Conservation (phyloP, 495 filamentous ascomycete genomes). For the Tirmania nivea region DNA sequence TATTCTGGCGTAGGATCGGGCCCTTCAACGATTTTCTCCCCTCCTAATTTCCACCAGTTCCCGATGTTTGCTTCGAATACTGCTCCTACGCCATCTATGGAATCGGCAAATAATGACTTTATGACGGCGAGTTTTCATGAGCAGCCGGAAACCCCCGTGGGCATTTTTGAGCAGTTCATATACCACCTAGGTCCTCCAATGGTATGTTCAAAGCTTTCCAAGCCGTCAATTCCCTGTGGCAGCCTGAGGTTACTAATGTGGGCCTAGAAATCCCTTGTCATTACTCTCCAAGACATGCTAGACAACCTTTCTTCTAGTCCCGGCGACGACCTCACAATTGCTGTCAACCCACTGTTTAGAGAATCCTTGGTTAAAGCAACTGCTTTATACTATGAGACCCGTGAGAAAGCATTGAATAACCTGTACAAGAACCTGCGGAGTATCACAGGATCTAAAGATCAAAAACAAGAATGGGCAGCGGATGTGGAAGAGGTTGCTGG, state of each 20-base stretch:
- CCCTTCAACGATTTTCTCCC: conserved; percentile 28
- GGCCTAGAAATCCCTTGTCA: conserved; percentile 57
- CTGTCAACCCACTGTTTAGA: conserved; percentile 54
- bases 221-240: background rate
- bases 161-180: conserved; percentile 80
- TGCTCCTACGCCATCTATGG: background rate
- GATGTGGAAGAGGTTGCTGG: conserved; percentile 93
- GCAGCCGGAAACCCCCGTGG: conserved; percentile 30
- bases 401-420: conserved; percentile 48
- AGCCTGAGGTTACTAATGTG: conserved; percentile 8
- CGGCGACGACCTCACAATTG: conserved; percentile 38
- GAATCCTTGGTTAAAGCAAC: conserved; percentile 60
- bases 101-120: background rate
- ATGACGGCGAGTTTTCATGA: background rate
- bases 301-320: conserved; percentile 60
- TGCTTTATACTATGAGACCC: conserved; percentile 48
- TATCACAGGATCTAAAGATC: conserved; percentile 26
- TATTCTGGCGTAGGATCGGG: conserved; percentile 26
- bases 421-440: conserved; percentile 61
- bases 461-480: conserved; percentile 53
- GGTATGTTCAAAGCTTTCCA: conserved; percentile 24
- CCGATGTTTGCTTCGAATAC: background rate
- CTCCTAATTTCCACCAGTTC: background rate
- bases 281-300: conserved; percentile 70
- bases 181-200: conserved; percentile 72